Conservation (phyloP, 805 yeast genomes). For the Hanseniaspora osmophila region DNA sequence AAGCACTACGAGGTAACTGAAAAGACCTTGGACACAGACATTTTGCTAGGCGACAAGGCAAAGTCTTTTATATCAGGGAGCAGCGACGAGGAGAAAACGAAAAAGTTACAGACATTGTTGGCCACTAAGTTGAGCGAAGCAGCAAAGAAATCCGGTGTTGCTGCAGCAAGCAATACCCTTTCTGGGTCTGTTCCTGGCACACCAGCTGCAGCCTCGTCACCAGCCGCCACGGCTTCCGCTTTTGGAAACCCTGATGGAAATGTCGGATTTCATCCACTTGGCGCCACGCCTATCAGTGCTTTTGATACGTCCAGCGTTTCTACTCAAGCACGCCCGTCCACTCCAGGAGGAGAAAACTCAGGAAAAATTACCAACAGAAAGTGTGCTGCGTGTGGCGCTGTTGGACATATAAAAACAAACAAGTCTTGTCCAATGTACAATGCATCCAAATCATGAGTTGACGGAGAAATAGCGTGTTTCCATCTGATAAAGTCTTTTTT, state of each 20-base stretch:
- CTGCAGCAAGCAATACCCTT: constrained; percentile 5
- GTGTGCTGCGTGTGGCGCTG: constrained; percentile 90
- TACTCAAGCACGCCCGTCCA: too few species aligned
- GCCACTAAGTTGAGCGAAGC: constrained; percentile 54
- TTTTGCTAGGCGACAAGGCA: constrained; percentile 19
- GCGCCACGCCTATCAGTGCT: too few species aligned
- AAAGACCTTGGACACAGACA: constrained; percentile 50
- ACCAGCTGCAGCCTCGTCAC: background rate
- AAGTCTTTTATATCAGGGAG: constrained; percentile 41
- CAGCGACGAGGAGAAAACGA: constrained; percentile 72
- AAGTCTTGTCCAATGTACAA: constrained; percentile 78
- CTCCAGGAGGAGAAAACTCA: too few species aligned
- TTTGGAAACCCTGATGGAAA: too few species aligned
- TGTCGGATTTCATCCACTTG: too few species aligned
- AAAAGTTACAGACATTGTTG: constrained; percentile 57
- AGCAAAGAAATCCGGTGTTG: constrained; percentile 1
- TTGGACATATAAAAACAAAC: constrained; percentile 89
- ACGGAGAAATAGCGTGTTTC: background rate
- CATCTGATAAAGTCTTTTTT: background rate
- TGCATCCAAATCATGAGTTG: constrained; percentile 13
- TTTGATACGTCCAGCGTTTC: too few species aligned
- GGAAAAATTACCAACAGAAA: constrained; percentile 36
- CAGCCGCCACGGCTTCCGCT: background rate
- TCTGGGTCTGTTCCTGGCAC: background rate
- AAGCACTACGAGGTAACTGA: constrained; percentile 53